Conservation (phyloP, 1,284 basidiomycete species). For the Austropuccinia psidii region DNA sequence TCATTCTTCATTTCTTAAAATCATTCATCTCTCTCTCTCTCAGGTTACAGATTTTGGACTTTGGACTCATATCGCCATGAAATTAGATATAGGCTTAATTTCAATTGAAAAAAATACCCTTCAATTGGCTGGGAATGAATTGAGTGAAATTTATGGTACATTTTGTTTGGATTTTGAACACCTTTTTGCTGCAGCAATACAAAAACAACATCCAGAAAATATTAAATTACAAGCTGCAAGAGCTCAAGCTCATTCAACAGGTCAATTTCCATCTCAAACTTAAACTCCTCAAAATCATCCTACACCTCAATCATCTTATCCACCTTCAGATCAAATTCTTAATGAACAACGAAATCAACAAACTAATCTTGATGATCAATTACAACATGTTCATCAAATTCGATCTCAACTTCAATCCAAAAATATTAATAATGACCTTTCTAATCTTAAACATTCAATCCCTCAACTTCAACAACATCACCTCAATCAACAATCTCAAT, state of each 20-base stretch:
- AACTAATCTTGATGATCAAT: background rate
- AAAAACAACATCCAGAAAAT: constrained; percentile 9
- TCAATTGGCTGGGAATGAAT: constrained; percentile 10
- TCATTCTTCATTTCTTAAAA: background rate
- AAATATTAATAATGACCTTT: background rate
- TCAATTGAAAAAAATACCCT: constrained; percentile 21
- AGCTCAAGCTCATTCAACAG: background rate
- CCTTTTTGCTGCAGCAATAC: background rate
- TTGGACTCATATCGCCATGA: constrained; percentile 14
- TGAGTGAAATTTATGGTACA: constrained; percentile 26
- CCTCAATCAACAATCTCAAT: background rate
- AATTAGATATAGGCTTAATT: constrained; percentile 10
- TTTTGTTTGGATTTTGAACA: constrained; percentile 30
- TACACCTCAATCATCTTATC: background rate
- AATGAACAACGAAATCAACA: background rate
- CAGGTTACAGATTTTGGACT: constrained; percentile 3
- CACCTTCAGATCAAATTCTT: background rate
- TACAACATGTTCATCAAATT: background rate
- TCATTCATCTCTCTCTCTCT: background rate
- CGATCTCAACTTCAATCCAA: constrained; percentile 3
- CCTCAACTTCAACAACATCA: constrained; percentile 12
- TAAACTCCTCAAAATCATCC: background rate
- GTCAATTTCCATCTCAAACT: background rate
- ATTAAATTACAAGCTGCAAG: too few relatives aligned
- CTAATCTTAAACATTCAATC: too few relatives aligned